Evolutionary conservation across 352 stramenopile genomes (phyloP), one percentile per base, ranked within the genome.

Genomic region (Plasmopara halstedii): DNA sequence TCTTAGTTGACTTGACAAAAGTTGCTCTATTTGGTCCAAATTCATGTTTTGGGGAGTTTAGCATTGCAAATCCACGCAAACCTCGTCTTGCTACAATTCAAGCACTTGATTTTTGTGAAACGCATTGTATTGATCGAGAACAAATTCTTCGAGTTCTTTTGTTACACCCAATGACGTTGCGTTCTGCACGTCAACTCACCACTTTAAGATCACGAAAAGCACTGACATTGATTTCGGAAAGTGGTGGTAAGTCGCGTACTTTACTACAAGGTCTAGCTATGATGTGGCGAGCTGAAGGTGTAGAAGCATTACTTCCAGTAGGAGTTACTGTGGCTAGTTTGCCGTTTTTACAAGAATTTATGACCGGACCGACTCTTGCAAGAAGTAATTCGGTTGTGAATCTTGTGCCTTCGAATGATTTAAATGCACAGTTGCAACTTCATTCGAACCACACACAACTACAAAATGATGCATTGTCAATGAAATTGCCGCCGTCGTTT

Each of bases 21-120:
- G 68, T 91, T 8, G 76, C 79, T 6, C 58, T 74, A 14, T 64
- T 91, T 14, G 74, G 76, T 0, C 73, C 76, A 0, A 88, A 81
- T 39, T 72, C 78, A 19, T 86, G 71, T 55, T 91, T 91, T 61
- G 79, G 76, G 2, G 80, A 91, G 53, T 88, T 88, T 53, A 81
- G 70, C 14, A 85, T 91, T 31, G 62, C 86, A 35, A 88, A 88
- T 48, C 75, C 75, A 1, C 56, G 48, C 10, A 83, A 81, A 21
- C 71, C 78, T 3, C 65, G 77, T 1, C 58, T 88, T 13, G 80
- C 76, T 20, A 88, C 80, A 9, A 88, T 91, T 32, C 72, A 85
- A 39, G 77, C 76, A 0, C 38, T 91, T 9, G 78, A 88, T 23
- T 91, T 88, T 44, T 88, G 80, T 35, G 80, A 91, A 46, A 86